These are phyloP conservation scores for Cercophora samala DNA, from an alignment of 495 filamentous ascomycete genomes.

Conservation along the genomic window DNA sequence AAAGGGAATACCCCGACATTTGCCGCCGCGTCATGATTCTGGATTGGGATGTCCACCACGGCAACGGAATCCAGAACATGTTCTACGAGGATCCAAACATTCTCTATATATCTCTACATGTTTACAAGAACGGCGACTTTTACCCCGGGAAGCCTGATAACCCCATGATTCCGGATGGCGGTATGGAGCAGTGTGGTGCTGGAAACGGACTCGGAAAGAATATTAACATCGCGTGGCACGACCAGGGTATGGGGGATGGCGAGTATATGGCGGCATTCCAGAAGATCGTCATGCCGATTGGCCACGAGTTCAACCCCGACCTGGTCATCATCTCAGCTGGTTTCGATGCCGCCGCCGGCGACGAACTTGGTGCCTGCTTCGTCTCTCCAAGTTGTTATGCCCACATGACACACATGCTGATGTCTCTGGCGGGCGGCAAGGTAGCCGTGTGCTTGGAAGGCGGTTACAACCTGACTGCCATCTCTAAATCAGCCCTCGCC, in stretches of 20 bases:
- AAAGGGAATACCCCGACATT: conserved; percentile 64
- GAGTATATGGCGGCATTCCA: conserved; percentile 98
- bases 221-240: conserved; percentile 91
- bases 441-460: conserved; percentile 91
- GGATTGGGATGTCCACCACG: conserved; percentile 87
- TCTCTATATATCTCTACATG: conserved; percentile 95
- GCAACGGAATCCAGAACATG: conserved; percentile 95
- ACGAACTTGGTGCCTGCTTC: conserved; percentile 86
- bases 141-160: conserved; percentile 74
- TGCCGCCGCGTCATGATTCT: conserved; percentile 89
- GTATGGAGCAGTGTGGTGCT: conserved; percentile 70
- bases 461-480: conserved; percentile 90
- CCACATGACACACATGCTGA: conserved; percentile 99
- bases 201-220: conserved; percentile 80
- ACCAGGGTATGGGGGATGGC: conserved; percentile 90
- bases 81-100: conserved; percentile 94
- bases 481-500: conserved; percentile 84
- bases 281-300: conserved; percentile 95
- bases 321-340: conserved; percentile 94
- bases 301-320: conserved; percentile 87
- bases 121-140: conserved; percentile 75
- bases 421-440: conserved; percentile 89
- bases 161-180: conserved; percentile 57
- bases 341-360: conserved; percentile 92
- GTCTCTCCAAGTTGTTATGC: conserved; percentile 89